Evolutionary conservation across 2,329 filamentous ascomycete species (phyloP).

Genomic region (Neospermospora avenae): DNA sequence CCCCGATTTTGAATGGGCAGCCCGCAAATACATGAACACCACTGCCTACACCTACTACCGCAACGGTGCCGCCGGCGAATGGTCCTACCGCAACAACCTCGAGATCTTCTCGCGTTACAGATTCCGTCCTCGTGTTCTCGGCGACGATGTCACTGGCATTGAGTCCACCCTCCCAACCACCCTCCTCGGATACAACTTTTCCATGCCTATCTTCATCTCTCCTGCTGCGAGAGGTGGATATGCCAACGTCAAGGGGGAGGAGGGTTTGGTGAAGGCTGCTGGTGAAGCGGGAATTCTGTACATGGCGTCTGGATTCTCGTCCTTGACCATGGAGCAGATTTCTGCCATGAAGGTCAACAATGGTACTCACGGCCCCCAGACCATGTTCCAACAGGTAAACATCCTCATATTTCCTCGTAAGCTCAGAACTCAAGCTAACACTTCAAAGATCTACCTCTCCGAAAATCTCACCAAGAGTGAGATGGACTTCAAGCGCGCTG

Average conservation of each 20-base stretch:
- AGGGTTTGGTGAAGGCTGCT: constrained; percentile 46
- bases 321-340: constrained; percentile 16
- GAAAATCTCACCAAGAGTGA: constrained; percentile 12
- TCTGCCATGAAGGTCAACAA: constrained; percentile 6
- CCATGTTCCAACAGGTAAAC: constrained; percentile 26
- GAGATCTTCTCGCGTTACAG: constrained; percentile 50
- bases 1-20: constrained; percentile 53
- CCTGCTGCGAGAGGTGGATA: constrained; percentile 45
- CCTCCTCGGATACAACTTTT: constrained; percentile 52
- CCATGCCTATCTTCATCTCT: constrained; percentile 52
- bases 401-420: not conserved
- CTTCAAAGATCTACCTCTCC: constrained; percentile 12
- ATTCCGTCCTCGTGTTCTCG: constrained; percentile 47
- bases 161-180: constrained; percentile 43
- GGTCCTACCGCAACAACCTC: constrained; percentile 54
- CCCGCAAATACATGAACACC: constrained; percentile 45
- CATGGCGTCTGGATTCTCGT: constrained; percentile 13
- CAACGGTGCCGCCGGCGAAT: constrained; percentile 53
- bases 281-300: constrained; percentile 11
- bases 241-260: constrained; percentile 45
- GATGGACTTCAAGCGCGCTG: constrained; percentile 20
- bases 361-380: constrained; percentile 10
- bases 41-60: constrained; percentile 55
- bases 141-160: constrained; percentile 43
- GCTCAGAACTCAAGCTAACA: not conserved